A percentile compares a stretch with the other conserved stretches of the same genome.
These are phyloP conservation scores for Candida glucosophila DNA, from an alignment of 1,139 yeast genomes.

Conservation along the genomic window DNA sequence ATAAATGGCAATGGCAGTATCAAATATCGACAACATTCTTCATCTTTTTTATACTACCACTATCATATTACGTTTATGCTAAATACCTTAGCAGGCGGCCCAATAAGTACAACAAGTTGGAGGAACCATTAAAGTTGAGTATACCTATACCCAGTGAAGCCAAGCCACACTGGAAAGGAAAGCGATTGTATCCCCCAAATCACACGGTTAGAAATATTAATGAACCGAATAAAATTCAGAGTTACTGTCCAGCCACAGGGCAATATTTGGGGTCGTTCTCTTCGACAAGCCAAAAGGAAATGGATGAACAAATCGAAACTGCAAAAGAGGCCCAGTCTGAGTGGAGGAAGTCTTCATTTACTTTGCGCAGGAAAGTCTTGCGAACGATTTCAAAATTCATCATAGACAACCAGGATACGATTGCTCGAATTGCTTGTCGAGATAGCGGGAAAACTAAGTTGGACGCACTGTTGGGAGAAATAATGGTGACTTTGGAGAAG, in stretches of 20 bases:
- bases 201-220: slow-evolving; percentile 42
- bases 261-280: slow-evolving; percentile 69
- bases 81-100: slow-evolving; percentile 32
- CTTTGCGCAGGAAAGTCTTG: slow-evolving; percentile 60
- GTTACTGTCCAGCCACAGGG: slow-evolving; percentile 95
- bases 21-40: slow-evolving; percentile 41
- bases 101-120: slow-evolving; percentile 34
- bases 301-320: slow-evolving; percentile 50
- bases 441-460: slow-evolving; percentile 94
- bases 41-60: slow-evolving; percentile 31
- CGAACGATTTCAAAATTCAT: slow-evolving; percentile 65
- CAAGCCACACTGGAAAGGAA: slow-evolving; percentile 88
- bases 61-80: slow-evolving; percentile 28
- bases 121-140: slow-evolving; percentile 41
- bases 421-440: slow-evolving; percentile 88
- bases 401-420: slow-evolving; percentile 71
- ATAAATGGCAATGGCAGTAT: slow-evolving; percentile 40
- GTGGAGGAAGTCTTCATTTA: slow-evolving; percentile 53
- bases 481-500: slow-evolving; percentile 87
- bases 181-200: slow-evolving; percentile 52
- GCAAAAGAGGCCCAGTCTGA: slow-evolving; percentile 52
- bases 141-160: slow-evolving; percentile 75
- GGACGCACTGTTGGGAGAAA: slow-evolving; percentile 95
- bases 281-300: slow-evolving; percentile 56
- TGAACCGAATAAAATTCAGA: slow-evolving; percentile 63